Conservation (phyloP, 768 basidiomycete genomes). For the Pleurotus djamor region DNA sequence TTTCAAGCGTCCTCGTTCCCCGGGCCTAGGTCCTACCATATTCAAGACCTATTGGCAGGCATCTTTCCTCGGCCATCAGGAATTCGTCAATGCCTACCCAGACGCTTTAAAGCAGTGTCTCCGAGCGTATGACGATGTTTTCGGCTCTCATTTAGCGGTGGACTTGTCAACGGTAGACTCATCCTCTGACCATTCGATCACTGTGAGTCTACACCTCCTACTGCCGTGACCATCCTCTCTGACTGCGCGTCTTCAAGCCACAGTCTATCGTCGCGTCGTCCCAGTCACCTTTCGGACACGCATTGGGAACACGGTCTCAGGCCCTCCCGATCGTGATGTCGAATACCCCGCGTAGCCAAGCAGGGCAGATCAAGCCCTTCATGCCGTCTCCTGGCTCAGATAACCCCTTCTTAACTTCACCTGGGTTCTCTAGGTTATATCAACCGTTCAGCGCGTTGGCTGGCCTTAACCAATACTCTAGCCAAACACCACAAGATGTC, state of each 20-base stretch:
- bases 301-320: not conserved
- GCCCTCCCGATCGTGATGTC: not conserved
- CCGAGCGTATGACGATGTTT: slow-evolving; percentile 42
- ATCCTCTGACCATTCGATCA: slow-evolving; percentile 17
- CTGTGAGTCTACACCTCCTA: not conserved
- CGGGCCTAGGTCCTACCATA: slow-evolving; percentile 46
- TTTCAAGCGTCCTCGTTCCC: slow-evolving; percentile 44
- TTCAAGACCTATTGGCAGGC: slow-evolving; percentile 60
- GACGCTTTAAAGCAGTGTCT: slow-evolving; percentile 40
- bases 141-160: slow-evolving; percentile 44
- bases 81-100: slow-evolving; percentile 37
- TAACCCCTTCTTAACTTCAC: not conserved
- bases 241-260: not conserved
- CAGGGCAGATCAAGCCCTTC: not conserved
- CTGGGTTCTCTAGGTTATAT: not conserved
- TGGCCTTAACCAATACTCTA: not conserved
- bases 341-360: not conserved
- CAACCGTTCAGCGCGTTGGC: not conserved
- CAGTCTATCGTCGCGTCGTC: not conserved
- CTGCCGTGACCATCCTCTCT: not conserved
- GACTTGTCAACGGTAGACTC: slow-evolving; percentile 34
- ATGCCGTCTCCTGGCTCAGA: not conserved
- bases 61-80: slow-evolving; percentile 43
- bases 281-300: not conserved
- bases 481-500: not conserved